Conservation (phyloP, 371 early-diverging fungal species). For the Mucor mucedo region DNA sequence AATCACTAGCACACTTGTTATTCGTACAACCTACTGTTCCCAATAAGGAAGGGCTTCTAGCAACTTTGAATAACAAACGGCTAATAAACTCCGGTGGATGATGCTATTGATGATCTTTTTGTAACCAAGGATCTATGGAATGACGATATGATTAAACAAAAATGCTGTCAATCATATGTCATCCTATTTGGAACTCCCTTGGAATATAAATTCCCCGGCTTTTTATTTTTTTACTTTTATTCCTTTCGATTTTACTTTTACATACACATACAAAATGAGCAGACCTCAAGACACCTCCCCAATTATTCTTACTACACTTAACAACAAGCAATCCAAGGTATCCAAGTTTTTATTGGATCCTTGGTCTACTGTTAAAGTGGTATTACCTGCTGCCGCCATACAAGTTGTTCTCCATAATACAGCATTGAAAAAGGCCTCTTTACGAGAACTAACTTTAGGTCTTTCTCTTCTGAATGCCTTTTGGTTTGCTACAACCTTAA, state of each 20-base stretch:
- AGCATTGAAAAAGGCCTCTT: constrained; percentile 26
- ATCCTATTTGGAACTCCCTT: constrained; percentile 18
- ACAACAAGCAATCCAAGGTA: constrained; percentile 15
- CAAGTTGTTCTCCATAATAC: constrained; percentile 31
- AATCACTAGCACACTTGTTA: no score
- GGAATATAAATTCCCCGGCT: constrained; percentile 6
- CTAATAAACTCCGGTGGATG: neutral
- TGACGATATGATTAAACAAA: neutral
- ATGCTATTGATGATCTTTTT: neutral
- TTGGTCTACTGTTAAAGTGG: constrained; percentile 36
- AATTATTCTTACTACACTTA: constrained; percentile 3
- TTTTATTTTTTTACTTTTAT: constrained; percentile 4
- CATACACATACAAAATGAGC: neutral
- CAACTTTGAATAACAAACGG: no score
- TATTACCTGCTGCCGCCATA: constrained; percentile 30
- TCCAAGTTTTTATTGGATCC: constrained; percentile 36
- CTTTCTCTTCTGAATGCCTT: constrained; percentile 29
- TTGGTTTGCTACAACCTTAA: constrained; percentile 35
- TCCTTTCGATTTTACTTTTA: constrained; percentile 7
- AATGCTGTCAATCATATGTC: constrained; percentile 14
- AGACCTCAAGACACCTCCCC: constrained; percentile 3
- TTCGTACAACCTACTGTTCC: no score
- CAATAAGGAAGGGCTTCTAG: no score
- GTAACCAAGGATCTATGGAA: neutral
- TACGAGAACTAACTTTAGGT: constrained; percentile 34